Evolutionary conservation across 1,284 basidiomycete species (phyloP), one percentile per base, ranked within the genome.

Genomic region (Sporisorium scitamineum): DNA sequence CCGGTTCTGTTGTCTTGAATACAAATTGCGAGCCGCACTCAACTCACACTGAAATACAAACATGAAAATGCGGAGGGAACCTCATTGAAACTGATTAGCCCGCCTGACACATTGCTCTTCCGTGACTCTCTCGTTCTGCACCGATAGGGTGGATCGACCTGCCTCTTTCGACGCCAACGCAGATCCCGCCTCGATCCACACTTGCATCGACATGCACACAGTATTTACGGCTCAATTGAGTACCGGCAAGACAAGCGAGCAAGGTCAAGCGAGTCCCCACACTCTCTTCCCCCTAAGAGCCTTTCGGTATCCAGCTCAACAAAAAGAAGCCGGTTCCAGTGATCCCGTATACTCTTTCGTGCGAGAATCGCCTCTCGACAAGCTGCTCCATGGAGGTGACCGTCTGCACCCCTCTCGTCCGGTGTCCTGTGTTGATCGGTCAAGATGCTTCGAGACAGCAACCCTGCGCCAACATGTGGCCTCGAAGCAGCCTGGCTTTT

Each of bases 221-320:
- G 26, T 29, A 26, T 48, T 2, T n/a, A 39, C 7, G n/a, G 16
- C 14, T 2, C 34, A 34, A n/a, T n/a, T n/a, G n/a, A 5, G 24
- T 20, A 27, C 18, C 16, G 16, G 29, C 37, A 37, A 13, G 29
- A 54, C 59, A 50, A 70, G 68, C 68, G 68, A 70, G 68, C 61
- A 70, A 64, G 47, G 24, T n/a, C 61, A 64, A 55, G 57, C 68
- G 68, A 64, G 24, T 5, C 68, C 53, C 57, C 61, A 61, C 61
- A 57, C 32, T 53, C 18, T 27, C 7, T 37, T 24, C 57, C 61
- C n/a, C n/a, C n/a, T n/a, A n/a, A n/a, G n/a, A n/a, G n/a, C n/a
- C n/a, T n/a, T n/a, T 50, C 61, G 42, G 48, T 64, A 20, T 10
- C 37, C 54, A 37, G 37, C 66, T 29, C 66, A 68, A 62, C 66